A percentile compares a stretch with the other conserved stretches of the same genome.
These are phyloP conservation scores for Biscogniauxia sp. DNA, from an alignment of 2,329 filamentous ascomycete genomes.

Conservation along the genomic window DNA sequence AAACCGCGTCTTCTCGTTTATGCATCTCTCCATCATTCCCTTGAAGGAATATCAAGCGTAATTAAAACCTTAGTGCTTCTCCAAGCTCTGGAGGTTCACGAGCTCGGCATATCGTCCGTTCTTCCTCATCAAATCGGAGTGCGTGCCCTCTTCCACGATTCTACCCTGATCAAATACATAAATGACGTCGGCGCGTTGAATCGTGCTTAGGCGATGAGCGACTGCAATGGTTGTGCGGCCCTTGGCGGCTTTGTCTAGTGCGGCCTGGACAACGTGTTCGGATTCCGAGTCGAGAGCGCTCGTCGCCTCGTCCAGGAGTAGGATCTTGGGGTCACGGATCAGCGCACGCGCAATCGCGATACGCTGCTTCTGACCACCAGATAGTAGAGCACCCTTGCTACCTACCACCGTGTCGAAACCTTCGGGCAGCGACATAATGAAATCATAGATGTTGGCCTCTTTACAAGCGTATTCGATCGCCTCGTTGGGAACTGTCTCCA, in stretches of 20 bases:
- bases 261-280: slow-evolving; percentile 78
- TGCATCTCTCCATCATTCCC: neutral
- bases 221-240: slow-evolving; percentile 91
- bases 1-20: neutral
- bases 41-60: neutral
- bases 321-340: slow-evolving; percentile 83
- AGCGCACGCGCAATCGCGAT: slow-evolving; percentile 90
- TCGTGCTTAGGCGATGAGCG: slow-evolving; percentile 86
- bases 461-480: slow-evolving; percentile 76
- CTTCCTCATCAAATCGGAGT: slow-evolving; percentile 67
- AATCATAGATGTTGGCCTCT: slow-evolving; percentile 90
- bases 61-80: slow-evolving; percentile 45
- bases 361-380: slow-evolving; percentile 91
- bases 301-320: slow-evolving; percentile 81
- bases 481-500: slow-evolving; percentile 67
- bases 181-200: slow-evolving; percentile 91
- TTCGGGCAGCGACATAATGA: slow-evolving; percentile 81
- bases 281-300: slow-evolving; percentile 73
- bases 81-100: slow-evolving; percentile 76
- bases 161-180: slow-evolving; percentile 93
- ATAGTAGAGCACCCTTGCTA: slow-evolving; percentile 79
- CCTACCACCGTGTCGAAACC: slow-evolving; percentile 85
- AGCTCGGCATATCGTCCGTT: slow-evolving; percentile 75
- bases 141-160: slow-evolving; percentile 81
- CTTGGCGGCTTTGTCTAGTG: slow-evolving; percentile 77